Percentiles rank a stretch among this genome's conserved stretches.
These are phyloP conservation scores for Tricladium varicosporioides DNA, from an alignment of 2,329 filamentous ascomycete genomes.

Conservation along the genomic window DNA sequence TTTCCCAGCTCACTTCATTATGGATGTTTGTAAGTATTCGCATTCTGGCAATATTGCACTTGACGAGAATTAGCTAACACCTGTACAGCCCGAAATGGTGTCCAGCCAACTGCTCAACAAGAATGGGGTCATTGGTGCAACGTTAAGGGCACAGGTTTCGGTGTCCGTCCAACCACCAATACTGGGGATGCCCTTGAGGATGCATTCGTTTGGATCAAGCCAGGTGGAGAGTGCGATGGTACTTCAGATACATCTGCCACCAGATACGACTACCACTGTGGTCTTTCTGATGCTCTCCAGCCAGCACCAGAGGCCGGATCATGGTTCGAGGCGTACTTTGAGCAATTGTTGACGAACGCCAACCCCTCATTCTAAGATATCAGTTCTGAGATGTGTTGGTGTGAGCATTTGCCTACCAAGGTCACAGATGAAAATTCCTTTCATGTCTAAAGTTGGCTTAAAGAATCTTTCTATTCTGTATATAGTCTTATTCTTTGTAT, in stretches of 20 bases:
- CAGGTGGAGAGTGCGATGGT: slow-evolving; percentile 51
- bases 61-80: slow-evolving; percentile 1
- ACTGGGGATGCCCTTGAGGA: slow-evolving; percentile 59
- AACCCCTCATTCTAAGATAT: slow-evolving; percentile 47
- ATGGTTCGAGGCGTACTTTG: slow-evolving; percentile 60
- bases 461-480: too few species aligned
- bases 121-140: slow-evolving; percentile 70
- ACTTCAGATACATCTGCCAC: slow-evolving; percentile 40
- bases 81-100: slow-evolving; percentile 55
- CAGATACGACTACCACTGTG: slow-evolving; percentile 52
- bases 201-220: slow-evolving; percentile 71
- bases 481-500: too few species aligned
- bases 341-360: slow-evolving; percentile 53
- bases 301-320: slow-evolving; percentile 68
- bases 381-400: neutral
- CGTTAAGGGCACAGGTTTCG: slow-evolving; percentile 61
- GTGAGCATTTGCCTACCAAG: too few species aligned
- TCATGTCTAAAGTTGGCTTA: too few species aligned
- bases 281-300: slow-evolving; percentile 49
- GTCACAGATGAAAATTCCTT: too few species aligned
- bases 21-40: slow-evolving; percentile 46
- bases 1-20: slow-evolving; percentile 54
- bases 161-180: slow-evolving; percentile 59
- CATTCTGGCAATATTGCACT: neutral
- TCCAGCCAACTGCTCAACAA: slow-evolving; percentile 54